Conservation (phyloP, 345 rosid species). For the Conringia planisiliqua region DNA sequence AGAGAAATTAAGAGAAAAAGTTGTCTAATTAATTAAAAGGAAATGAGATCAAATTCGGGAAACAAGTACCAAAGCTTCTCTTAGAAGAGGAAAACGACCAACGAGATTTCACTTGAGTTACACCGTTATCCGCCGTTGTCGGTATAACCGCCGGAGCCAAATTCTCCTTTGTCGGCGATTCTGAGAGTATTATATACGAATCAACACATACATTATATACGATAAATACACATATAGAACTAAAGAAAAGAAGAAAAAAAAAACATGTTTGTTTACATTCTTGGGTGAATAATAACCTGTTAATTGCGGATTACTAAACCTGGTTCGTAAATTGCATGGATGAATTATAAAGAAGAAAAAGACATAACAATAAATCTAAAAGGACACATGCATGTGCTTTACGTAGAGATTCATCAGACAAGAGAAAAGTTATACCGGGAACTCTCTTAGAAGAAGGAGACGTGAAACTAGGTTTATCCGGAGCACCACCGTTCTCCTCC, state of each 20-base stretch:
- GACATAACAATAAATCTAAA: no score
- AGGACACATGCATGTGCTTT: not conserved
- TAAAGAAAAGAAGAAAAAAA: no score
- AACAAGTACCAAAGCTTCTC: conserved; percentile 25
- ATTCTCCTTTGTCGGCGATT: conserved; percentile 17
- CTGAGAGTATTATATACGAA: not conserved
- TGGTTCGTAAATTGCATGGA: not conserved
- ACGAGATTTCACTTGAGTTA: conserved; percentile 6
- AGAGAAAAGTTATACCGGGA: not conserved
- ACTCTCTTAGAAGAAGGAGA: not conserved
- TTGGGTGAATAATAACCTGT: no score
- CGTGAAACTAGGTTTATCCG: not conserved
- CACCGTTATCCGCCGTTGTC: not conserved
- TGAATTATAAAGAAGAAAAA: not conserved
- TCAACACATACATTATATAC: not conserved
- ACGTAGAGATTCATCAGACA: not conserved
- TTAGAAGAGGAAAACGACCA: conserved; percentile 28
- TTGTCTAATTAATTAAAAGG: no score
- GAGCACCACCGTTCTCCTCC: not conserved
- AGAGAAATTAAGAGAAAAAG: no score
- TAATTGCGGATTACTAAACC: no score
- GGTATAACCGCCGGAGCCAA: not conserved
- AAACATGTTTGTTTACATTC: no score
- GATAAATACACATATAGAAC: not conserved
- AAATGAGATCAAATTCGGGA: not conserved